Evolutionary conservation across 768 basidiomycete species (phyloP).

Genomic region (Leucogyrophana mollusca): DNA sequence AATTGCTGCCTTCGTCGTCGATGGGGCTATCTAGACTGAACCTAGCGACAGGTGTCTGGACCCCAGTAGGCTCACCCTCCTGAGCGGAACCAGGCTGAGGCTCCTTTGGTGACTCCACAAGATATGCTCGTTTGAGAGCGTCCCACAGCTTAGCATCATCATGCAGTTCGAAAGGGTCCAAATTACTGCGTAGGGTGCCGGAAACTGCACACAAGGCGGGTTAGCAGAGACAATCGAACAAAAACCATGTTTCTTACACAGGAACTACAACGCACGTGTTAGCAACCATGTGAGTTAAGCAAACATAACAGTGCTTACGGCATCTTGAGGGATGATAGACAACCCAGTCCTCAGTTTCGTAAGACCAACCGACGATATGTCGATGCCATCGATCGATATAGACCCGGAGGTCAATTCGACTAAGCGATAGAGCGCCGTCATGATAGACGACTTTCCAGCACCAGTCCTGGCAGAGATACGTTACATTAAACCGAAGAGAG

Average conservation of each 20-base stretch:
- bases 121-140: slow-evolving; percentile 80
- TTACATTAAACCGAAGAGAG: slow-evolving; percentile 1
- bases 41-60: slow-evolving; percentile 38
- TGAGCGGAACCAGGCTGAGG: slow-evolving; percentile 20
- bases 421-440: slow-evolving; percentile 84
- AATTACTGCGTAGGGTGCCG: slow-evolving; percentile 80
- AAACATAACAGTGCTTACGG: slow-evolving; percentile 37
- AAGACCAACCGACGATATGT: slow-evolving; percentile 80
- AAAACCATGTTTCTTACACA: slow-evolving; percentile 43
- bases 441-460: slow-evolving; percentile 87
- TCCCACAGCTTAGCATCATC: slow-evolving; percentile 87
- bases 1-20: slow-evolving; percentile 84
- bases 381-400: slow-evolving; percentile 79
- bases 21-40: slow-evolving; percentile 84
- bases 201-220: slow-evolving; percentile 44
- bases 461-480: slow-evolving; percentile 52
- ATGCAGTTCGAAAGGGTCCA: slow-evolving; percentile 84
- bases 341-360: slow-evolving; percentile 65
- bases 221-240: too few relatives aligned
- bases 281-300: background rate
- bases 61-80: slow-evolving; percentile 27
- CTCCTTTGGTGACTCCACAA: slow-evolving; percentile 54
- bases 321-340: slow-evolving; percentile 84
- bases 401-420: slow-evolving; percentile 77
- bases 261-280: slow-evolving; percentile 38